Evolutionary conservation across 345 rosid species (phyloP).

Genomic region (Eucalyptus victrix): DNA sequence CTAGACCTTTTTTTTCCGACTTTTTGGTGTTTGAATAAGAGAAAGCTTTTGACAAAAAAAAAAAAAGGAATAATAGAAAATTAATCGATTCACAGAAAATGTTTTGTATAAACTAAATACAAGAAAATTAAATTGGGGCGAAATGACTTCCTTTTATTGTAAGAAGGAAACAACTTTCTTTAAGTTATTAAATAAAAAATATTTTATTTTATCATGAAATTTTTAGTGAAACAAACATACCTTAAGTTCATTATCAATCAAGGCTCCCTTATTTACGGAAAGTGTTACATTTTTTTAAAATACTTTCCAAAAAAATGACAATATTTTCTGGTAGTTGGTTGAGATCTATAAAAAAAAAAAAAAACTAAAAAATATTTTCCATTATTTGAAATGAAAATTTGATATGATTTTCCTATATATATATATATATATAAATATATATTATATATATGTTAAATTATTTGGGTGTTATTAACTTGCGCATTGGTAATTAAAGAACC

Average conservation of each 20-base stretch:
- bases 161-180: background rate
- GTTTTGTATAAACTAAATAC: background rate
- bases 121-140: background rate
- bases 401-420: too few relatives aligned
- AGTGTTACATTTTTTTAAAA: too few relatives aligned
- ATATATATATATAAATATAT: too few relatives aligned
- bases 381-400: too few relatives aligned
- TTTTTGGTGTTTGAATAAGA: background rate
- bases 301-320: too few relatives aligned
- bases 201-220: background rate
- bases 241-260: background rate
- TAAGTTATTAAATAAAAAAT: background rate
- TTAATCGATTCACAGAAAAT: background rate
- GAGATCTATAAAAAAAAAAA: too few relatives aligned
- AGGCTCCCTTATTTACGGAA: too few relatives aligned
- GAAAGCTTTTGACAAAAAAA: background rate
- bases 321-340: rapidly evolving
- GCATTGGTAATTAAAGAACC: too few relatives aligned
- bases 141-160: background rate
- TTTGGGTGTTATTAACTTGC: too few relatives aligned
- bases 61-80: background rate
- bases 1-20: background rate
- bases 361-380: too few relatives aligned
- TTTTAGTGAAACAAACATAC: background rate
- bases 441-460: too few relatives aligned